Conservation (phyloP, 257 asterid species). For the Fraxinus anomala region DNA sequence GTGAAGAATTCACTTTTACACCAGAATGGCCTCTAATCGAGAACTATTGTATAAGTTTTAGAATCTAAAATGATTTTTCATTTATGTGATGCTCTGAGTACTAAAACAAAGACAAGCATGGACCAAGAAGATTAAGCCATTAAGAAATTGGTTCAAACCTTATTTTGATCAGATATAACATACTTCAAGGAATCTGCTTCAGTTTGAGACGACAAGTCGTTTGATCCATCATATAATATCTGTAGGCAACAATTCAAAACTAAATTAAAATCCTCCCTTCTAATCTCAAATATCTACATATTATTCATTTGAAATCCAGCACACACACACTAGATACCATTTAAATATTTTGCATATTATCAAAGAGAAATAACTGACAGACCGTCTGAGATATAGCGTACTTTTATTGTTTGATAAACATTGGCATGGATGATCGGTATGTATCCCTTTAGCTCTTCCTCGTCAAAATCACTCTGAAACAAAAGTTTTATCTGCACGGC, state of each 20-base stretch:
- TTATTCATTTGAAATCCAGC: slow-evolving; percentile 1
- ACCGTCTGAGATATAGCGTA: slow-evolving; percentile 78
- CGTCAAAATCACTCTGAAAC: slow-evolving; percentile 96
- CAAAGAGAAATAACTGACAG: slow-evolving; percentile 73
- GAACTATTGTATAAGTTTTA: neutral
- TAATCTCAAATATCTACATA: slow-evolving; percentile 22
- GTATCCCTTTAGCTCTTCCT: slow-evolving; percentile 85
- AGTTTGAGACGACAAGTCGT: slow-evolving; percentile 79
- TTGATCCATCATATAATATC: slow-evolving; percentile 88
- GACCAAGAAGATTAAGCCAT: neutral
- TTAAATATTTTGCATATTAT: slow-evolving; percentile 28
- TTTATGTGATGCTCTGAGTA: neutral
- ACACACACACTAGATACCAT: slow-evolving; percentile 34
- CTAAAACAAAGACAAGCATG: slow-evolving; percentile 11
- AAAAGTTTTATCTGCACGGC: slow-evolving; percentile 85
- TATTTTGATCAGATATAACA: slow-evolving; percentile 62
- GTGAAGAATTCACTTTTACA: no score
- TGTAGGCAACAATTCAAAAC: slow-evolving; percentile 35
- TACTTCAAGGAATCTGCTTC: slow-evolving; percentile 66
- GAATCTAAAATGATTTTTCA: slow-evolving; percentile 6
- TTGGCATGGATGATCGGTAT: slow-evolving; percentile 97
- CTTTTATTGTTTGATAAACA: slow-evolving; percentile 98
- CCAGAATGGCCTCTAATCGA: neutral
- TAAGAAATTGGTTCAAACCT: slow-evolving; percentile 49
- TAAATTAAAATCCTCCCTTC: slow-evolving; percentile 17